Conservation (phyloP, 257 asterid species). For the Fraxinus quadrangulata region DNA sequence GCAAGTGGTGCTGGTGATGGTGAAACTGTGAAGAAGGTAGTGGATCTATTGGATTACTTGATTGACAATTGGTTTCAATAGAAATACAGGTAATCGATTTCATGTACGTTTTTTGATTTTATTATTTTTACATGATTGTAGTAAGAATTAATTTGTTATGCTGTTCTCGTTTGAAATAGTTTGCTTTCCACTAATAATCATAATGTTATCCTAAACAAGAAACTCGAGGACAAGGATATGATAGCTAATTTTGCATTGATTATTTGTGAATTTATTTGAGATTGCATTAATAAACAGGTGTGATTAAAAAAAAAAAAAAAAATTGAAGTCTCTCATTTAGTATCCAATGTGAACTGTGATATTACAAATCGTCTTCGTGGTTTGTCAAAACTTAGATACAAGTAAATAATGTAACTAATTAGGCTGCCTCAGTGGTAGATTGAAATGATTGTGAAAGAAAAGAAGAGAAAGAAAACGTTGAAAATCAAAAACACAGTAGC, state of each 20-base stretch:
- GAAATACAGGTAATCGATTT: slow-evolving; percentile 1
- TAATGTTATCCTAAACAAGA: not conserved
- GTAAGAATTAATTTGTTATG: too few species aligned
- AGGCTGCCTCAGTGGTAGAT: too few species aligned
- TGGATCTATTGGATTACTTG: slow-evolving; percentile 42
- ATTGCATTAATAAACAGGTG: not conserved
- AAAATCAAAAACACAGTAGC: not conserved
- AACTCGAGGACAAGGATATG: not conserved
- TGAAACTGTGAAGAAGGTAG: slow-evolving; percentile 29
- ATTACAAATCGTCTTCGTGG: not conserved
- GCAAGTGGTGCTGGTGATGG: slow-evolving; percentile 28
- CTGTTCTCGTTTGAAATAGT: not conserved
- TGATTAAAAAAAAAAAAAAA: too few species aligned
- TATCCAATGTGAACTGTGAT: not conserved
- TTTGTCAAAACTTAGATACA: not conserved
- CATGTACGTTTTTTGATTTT: not conserved
- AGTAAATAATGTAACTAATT: not conserved
- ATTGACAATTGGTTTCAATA: slow-evolving; percentile 51
- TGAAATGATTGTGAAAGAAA: not conserved
- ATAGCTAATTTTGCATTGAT: not conserved
- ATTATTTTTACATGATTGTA: not conserved
- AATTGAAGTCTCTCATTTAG: not conserved
- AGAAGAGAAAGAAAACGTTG: too few species aligned
- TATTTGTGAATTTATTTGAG: not conserved
- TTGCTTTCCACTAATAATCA: not conserved